These are phyloP conservation scores for Fragilaria radians DNA, from an alignment of 108 stramenopile species.

Conservation along the genomic window DNA sequence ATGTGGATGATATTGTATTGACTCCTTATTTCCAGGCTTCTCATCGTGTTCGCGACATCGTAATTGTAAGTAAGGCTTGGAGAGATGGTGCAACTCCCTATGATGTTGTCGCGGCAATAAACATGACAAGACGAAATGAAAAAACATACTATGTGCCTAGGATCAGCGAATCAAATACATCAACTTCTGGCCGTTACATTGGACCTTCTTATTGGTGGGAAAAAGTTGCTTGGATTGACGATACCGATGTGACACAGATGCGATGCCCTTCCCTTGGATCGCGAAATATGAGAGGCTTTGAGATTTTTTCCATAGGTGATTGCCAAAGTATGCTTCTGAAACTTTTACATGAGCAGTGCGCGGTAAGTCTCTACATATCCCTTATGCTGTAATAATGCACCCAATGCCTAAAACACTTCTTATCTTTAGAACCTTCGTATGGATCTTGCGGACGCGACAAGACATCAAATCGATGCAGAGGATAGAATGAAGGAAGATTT, in stretches of 20 bases:
- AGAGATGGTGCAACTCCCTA: constrained; percentile 76
- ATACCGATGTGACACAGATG: constrained; percentile 61
- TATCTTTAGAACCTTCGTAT: constrained; percentile 43
- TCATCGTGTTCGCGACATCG: constrained; percentile 76
- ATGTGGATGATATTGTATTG: constrained; percentile 73
- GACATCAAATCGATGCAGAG: constrained; percentile 69
- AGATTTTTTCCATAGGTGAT: constrained; percentile 87
- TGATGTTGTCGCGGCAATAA: constrained; percentile 64
- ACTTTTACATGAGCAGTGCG: constrained; percentile 68
- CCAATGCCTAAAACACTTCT: not conserved
- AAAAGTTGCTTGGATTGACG: constrained; percentile 73
- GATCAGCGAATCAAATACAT: constrained; percentile 4
- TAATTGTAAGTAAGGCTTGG: constrained; percentile 87
- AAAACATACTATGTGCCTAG: constrained; percentile 44
- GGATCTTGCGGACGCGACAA: constrained; percentile 56
- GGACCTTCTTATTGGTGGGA: constrained; percentile 48
- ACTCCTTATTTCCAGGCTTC: constrained; percentile 62
- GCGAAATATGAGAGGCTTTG: constrained; percentile 70
- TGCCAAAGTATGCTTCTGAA: constrained; percentile 85
- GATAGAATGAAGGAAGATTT: constrained; percentile 55
- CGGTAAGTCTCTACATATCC: constrained; percentile 27
- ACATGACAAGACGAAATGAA: constrained; percentile 57
- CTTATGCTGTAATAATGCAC: not conserved
- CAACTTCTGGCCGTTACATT: not conserved
- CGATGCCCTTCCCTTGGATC: constrained; percentile 73